A percentile compares a stretch with the other conserved stretches of the same genome.
phyloP scores from a whole-genome alignment of 202 grass and related monocot species.

The Alloteropsis angusta region DNA sequence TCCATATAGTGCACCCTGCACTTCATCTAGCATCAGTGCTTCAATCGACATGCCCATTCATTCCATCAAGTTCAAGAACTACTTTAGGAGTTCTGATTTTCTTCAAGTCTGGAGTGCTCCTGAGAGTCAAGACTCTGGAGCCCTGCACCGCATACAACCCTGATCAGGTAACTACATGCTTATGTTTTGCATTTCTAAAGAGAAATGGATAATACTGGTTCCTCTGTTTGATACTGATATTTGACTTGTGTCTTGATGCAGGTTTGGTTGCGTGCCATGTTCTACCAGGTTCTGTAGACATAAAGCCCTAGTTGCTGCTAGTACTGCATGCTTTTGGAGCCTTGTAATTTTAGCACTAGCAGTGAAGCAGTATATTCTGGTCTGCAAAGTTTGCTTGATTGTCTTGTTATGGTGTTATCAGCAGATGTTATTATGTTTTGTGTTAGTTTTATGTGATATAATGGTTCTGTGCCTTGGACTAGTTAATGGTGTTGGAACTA shows the following conservation, averaged over 20 bases:
- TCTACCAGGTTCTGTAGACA: background rate
- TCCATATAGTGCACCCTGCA: background rate
- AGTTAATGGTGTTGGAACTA: background rate
- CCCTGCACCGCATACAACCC: background rate
- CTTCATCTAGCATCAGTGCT: background rate
- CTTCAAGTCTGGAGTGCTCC: background rate
- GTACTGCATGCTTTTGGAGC: background rate
- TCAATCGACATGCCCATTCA: background rate
- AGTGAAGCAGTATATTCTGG: background rate
- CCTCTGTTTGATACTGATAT: background rate
- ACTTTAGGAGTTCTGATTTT: background rate
- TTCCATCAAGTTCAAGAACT: background rate
- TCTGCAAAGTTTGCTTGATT: background rate
- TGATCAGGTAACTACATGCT: constrained; percentile 1
- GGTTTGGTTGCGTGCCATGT: background rate
- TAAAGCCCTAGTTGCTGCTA: background rate
- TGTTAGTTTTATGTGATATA: background rate
- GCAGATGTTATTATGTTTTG: background rate
- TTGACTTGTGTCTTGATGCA: background rate
- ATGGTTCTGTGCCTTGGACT: background rate
- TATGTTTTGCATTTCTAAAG: background rate
- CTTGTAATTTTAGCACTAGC: background rate
- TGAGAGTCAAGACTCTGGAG: background rate
- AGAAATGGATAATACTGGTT: background rate
- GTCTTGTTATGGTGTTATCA: background rate